These are phyloP conservation scores for Calonectria henricotiae DNA, from an alignment of 2,329 filamentous ascomycete genomes.

Conservation along the genomic window DNA sequence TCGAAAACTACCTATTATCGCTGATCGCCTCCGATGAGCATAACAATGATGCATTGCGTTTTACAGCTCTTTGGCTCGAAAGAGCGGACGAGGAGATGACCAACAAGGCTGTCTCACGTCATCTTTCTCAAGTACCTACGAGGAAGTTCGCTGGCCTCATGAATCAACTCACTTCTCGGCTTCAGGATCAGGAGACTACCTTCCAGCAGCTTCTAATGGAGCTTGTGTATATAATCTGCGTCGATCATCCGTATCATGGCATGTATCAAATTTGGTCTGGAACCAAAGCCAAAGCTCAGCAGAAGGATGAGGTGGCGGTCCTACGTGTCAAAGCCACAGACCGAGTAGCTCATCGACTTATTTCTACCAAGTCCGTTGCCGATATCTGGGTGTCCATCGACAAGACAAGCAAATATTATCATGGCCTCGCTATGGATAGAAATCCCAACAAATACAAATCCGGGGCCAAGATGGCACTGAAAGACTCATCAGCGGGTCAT, in stretches of 20 bases:
- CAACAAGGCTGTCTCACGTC: constrained; percentile 81
- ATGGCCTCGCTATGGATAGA: constrained; percentile 76
- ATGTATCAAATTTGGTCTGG: constrained; percentile 97
- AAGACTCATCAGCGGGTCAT: constrained; percentile 75
- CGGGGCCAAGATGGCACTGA: constrained; percentile 76
- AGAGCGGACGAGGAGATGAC: constrained; percentile 83
- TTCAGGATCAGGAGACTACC: constrained; percentile 78
- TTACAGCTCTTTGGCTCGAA: constrained; percentile 95
- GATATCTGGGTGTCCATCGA: constrained; percentile 81
- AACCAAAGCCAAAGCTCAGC: constrained; percentile 78
- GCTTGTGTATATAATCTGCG: constrained; percentile 87
- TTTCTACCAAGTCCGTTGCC: constrained; percentile 66
- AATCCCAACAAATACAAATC: constrained; percentile 78
- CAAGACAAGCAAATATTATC: constrained; percentile 79
- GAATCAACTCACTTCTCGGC: constrained; percentile 96
- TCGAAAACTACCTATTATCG: constrained; percentile 94
- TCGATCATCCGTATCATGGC: constrained; percentile 95
- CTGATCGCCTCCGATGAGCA: constrained; percentile 89
- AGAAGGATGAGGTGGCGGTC: constrained; percentile 81
- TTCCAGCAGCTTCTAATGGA: constrained; percentile 86
- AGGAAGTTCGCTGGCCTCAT: constrained; percentile 93
- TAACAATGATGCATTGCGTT: constrained; percentile 91
- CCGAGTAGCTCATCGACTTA: constrained; percentile 76
- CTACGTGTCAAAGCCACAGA: constrained; percentile 83
- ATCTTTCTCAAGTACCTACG: constrained; percentile 84